Conservation (phyloP, 257 asterid genomes). For the Anisodus acutangulus region DNA sequence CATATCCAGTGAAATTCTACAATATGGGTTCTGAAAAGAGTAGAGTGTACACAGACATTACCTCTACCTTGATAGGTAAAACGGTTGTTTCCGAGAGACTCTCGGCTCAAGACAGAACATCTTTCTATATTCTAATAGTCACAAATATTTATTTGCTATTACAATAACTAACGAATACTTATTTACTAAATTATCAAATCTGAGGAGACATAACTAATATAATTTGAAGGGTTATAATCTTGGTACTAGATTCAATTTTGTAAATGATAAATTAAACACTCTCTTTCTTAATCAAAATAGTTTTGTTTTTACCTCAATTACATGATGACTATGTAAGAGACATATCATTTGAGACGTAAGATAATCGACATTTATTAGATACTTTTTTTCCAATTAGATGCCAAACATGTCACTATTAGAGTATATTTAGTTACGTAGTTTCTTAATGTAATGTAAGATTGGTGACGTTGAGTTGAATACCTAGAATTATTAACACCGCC, state of each 20-base stretch:
- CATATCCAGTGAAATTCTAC: no score
- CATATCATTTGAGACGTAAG: not conserved
- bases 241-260: not conserved
- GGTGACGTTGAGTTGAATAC: not conserved
- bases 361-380: not conserved
- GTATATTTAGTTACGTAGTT: not conserved
- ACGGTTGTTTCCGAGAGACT: no score
- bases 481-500: not conserved
- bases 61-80: no score
- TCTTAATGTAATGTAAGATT: not conserved
- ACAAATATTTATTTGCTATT: not conserved
- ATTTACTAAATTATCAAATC: not conserved
- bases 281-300: not conserved
- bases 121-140: no score
- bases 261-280: not conserved
- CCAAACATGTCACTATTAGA: not conserved
- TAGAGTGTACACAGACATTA: no score
- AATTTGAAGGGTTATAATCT: not conserved
- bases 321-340: not conserved
- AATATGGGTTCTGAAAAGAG: no score
- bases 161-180: not conserved
- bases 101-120: no score
- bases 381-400: not conserved
- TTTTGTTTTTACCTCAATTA: not conserved
- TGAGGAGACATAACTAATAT: not conserved